Conservation (phyloP, 345 rosid species). For the Eucalyptus globulus region DNA sequence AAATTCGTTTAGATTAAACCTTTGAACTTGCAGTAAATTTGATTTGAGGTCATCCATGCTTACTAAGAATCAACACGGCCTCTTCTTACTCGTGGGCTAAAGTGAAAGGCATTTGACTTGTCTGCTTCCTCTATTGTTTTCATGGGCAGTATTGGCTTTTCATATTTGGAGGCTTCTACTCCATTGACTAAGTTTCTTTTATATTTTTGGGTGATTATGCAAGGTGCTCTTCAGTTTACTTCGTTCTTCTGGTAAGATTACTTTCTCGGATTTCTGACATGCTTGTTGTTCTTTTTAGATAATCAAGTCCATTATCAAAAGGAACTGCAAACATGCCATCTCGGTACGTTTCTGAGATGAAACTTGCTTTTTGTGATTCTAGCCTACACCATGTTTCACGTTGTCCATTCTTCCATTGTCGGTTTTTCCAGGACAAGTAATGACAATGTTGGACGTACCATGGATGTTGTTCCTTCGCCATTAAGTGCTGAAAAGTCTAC, state of each 20-base stretch:
- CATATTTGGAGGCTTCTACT: background rate
- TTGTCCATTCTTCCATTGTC: background rate
- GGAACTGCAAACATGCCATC: constrained; percentile 35
- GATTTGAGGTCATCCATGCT: background rate
- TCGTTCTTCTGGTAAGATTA: background rate
- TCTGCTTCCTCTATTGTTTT: background rate
- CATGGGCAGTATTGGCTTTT: background rate
- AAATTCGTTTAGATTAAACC: background rate
- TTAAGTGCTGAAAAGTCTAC: constrained; percentile 35
- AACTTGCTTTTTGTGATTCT: background rate
- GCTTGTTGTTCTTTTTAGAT: constrained; percentile 21
- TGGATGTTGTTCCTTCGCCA: constrained; percentile 33
- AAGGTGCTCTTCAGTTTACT: background rate
- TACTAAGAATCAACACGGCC: background rate
- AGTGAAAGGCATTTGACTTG: background rate
- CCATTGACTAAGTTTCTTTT: background rate
- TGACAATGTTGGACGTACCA: constrained; percentile 21
- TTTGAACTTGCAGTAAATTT: background rate
- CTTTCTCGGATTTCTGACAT: background rate
- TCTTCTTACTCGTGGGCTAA: background rate
- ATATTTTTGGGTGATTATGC: background rate
- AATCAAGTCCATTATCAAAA: constrained; percentile 44
- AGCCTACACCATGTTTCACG: background rate
- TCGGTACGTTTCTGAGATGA: constrained; percentile 3
- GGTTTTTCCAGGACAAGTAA: constrained; percentile 15